A percentile compares a stretch with the other conserved stretches of the same genome.
phyloP scores from a whole-genome alignment of 164 flowering plant genomes.

The Buxus sempervirens region DNA sequence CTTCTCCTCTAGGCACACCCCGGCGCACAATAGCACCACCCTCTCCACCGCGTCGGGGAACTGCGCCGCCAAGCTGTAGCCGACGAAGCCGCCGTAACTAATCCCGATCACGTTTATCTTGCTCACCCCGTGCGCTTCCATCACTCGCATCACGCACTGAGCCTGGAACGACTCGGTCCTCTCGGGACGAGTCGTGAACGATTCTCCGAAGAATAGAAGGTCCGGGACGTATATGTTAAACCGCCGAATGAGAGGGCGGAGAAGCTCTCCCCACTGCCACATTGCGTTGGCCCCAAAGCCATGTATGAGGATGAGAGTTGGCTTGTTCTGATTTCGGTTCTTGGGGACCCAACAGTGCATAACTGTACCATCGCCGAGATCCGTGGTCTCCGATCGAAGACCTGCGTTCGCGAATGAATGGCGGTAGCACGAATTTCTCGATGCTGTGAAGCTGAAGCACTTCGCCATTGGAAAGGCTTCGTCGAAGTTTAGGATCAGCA shows the following conservation, averaged over 20 bases:
- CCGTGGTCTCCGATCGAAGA: conserved; percentile 22
- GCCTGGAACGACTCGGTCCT: conserved; percentile 45
- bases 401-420: conserved; percentile 27
- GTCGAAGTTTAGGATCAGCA: too few species aligned
- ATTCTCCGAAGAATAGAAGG: conserved; percentile 41
- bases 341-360: conserved; percentile 44
- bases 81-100: conserved; percentile 43
- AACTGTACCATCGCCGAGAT: conserved; percentile 33
- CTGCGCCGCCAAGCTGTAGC: conserved; percentile 26
- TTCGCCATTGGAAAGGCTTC: conserved; percentile 15
- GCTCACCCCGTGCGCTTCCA: conserved; percentile 26
- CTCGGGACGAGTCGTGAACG: conserved; percentile 29
- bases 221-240: conserved; percentile 40
- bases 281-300: conserved; percentile 47
- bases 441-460: conserved; percentile 41
- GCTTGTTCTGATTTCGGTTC: conserved; percentile 15
- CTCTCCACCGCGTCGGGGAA: conserved; percentile 23
- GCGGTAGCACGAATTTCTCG: conserved; percentile 28
- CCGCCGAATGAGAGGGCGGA: conserved; percentile 23
- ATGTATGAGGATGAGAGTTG: conserved; percentile 32
- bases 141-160: conserved; percentile 28
- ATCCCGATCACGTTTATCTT: conserved; percentile 29
- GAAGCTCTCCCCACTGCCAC: conserved; percentile 42
- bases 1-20: conserved; percentile 49
- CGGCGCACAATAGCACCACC: conserved; percentile 46